Evolutionary conservation across 768 basidiomycete species (phyloP), one percentile per base, ranked within the genome.

Genomic region (Xerocomellus intermedius): DNA sequence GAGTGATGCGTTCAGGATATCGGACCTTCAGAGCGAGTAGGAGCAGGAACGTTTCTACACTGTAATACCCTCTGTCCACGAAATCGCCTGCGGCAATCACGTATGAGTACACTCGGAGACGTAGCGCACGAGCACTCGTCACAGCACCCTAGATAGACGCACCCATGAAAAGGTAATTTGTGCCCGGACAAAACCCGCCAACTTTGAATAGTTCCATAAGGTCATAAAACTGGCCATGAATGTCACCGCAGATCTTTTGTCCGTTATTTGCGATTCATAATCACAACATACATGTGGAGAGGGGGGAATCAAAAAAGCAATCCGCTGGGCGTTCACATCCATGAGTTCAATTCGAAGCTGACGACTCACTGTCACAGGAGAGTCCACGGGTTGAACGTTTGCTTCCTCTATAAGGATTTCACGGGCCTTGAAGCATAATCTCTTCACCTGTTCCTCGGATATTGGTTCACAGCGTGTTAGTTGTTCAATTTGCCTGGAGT

Each of bases 361-460:
- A 54, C 42, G 47, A 76, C 84, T 74, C 75, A 87, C 94, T 64
- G 96, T 98, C 14, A 98, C 94, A 14, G 96, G 96, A 42, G 94
- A 87, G 75, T 98, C 95, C 33, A 98, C 90, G 60, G 87, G 84
- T 70, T 98, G 95, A 2, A 99, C 94, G 69, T 99, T 99, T 3
- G 90, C 96, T 73, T 98, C 96, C 73, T 98, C 96, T 64, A 98
- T 92, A 32, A 98, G 77, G 53, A 98, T 95, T 75, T 98, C 97
- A 54, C 94, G 82, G 24, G 97, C 97, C 69, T 97, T 98, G 64
- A 94, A 78, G 74, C 96, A 99, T 8, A 99, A 81, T 62, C 89
- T 81, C 69, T 97, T 98, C 60, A 99, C 97, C 64, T 96, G 87
- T 56, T 92, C 89, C 72, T 99, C 96, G 26, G 94, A 91, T 64